Base-by-base conservation (phyloP, 108 stramenopile genomes). In the Cyclotella choctawhatcheeana region DNA sequence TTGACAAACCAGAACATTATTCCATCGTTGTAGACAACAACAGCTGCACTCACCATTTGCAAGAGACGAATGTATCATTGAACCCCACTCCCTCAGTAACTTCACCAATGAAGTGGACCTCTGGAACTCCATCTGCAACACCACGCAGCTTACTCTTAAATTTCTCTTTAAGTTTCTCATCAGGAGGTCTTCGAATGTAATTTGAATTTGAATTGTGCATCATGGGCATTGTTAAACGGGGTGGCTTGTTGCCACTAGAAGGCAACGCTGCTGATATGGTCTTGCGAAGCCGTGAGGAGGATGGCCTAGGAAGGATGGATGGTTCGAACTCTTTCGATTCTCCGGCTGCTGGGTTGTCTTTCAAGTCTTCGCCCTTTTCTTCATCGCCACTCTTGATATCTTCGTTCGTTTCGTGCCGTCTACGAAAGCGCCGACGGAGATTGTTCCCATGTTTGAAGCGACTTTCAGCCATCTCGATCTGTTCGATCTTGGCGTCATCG, bases 61-160 rank as follows among this genome's bases (percentile, higher is more conserved):
- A 88, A 8, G 82, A 85, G 16, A 86, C 73, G 45, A 66, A 86
- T 0, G 56, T 68, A 18, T 68, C 76, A 22, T 61, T 75, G 54
- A 88, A 88, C 31, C 83, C 84, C 7, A 53, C 18, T 17, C 88
- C 88, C 25, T 84, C 85, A 8, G 69, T 30, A 1, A 88, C 33
- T 47, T 88, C 88, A 13, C 88, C 88, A 18, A 86, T 75, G 22
- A 88, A 71, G 67, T 88, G 85, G 6, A 88, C 82, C 45, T 88
- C 85, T 18, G 88, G 88, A 60, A 79, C 65, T 7, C 50, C 62
- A 44, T 84, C 81, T 3, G 81, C 80, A 14, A 61, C 71, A 32
- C 62, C 56, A 8, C 81, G 45, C 34, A 84, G 22, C 21, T 75
- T 63, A 58, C 72, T 45, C 40, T 72, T 73, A 47, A 77, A 73